A percentile compares a stretch with the other conserved stretches of the same genome.
These are phyloP conservation scores for Russula sp. DNA, from an alignment of 768 basidiomycete species.

Conservation along the genomic window DNA sequence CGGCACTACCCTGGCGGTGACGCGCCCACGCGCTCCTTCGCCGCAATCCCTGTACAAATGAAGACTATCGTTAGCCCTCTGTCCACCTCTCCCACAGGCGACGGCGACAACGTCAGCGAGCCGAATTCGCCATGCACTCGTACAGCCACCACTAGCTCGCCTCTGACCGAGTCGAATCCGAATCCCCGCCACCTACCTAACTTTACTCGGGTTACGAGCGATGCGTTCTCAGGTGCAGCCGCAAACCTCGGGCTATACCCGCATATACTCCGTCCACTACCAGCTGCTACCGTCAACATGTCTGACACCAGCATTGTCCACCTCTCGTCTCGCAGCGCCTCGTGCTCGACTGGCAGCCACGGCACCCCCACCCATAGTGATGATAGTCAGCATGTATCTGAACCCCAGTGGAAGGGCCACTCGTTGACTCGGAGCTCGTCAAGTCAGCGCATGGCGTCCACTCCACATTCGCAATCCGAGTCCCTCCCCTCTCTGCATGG, in stretches of 20 bases:
- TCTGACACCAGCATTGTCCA: slow-evolving; percentile 14
- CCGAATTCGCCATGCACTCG: no score
- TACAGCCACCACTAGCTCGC: background rate
- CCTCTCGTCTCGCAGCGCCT: background rate
- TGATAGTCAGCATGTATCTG: background rate
- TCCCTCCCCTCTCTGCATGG: background rate
- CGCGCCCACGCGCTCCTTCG: background rate
- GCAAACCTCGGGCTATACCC: background rate
- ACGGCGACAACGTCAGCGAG: background rate
- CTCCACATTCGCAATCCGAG: no score
- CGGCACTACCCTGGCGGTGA: slow-evolving; percentile 2
- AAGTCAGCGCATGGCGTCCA: background rate
- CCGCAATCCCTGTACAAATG: background rate
- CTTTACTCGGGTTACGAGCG: background rate
- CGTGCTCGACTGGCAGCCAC: background rate
- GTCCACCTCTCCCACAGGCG: background rate
- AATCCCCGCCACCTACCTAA: background rate
- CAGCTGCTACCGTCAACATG: background rate
- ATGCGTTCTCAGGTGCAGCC: background rate
- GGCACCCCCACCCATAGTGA: background rate
- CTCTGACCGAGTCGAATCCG: background rate
- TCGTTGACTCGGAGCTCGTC: background rate
- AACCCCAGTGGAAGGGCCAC: background rate
- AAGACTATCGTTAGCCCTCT: background rate
- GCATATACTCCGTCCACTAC: background rate